phyloP scores from a whole-genome alignment of 129 eudicot genomes.

The Flaveria trinervia region DNA sequence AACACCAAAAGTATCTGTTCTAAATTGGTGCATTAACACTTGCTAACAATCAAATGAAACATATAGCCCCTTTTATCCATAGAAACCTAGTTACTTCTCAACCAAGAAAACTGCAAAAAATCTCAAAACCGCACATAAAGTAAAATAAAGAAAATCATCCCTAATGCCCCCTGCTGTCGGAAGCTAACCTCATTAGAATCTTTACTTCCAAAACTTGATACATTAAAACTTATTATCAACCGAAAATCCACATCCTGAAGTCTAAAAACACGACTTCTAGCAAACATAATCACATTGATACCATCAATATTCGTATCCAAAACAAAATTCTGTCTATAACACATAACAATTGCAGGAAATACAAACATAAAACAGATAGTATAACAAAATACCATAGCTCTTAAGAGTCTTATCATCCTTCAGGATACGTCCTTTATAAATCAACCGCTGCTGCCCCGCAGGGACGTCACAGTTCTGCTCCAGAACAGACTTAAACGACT shows the following conservation, averaged over 20 bases:
- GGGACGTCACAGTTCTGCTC: slow-evolving; percentile 50
- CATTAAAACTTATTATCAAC: background rate
- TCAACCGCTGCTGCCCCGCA: slow-evolving; percentile 55
- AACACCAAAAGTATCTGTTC: background rate
- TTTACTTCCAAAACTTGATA: background rate
- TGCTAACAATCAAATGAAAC: too few relatives aligned
- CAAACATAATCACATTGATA: slow-evolving; percentile 3
- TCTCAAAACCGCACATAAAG: too few relatives aligned
- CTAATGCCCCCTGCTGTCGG: too few relatives aligned
- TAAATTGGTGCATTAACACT: too few relatives aligned
- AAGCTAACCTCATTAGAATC: too few relatives aligned
- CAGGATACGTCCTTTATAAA: slow-evolving; percentile 67
- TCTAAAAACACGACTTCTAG: background rate
- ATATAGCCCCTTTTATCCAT: too few relatives aligned
- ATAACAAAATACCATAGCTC: slow-evolving; percentile 50
- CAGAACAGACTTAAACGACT: slow-evolving; percentile 53
- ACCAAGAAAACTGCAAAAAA: too few relatives aligned
- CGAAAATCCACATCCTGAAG: background rate
- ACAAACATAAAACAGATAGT: background rate
- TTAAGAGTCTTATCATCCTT: slow-evolving; percentile 65
- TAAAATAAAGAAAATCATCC: too few relatives aligned
- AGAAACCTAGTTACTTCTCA: too few relatives aligned
- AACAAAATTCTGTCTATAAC: background rate
- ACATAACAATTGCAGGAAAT: background rate
- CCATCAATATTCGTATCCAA: background rate